Percentiles rank a stretch among this genome's conserved stretches.
Conservation (phyloP, 108 stramenopile species). For the Fistulifera solaris region DNA sequence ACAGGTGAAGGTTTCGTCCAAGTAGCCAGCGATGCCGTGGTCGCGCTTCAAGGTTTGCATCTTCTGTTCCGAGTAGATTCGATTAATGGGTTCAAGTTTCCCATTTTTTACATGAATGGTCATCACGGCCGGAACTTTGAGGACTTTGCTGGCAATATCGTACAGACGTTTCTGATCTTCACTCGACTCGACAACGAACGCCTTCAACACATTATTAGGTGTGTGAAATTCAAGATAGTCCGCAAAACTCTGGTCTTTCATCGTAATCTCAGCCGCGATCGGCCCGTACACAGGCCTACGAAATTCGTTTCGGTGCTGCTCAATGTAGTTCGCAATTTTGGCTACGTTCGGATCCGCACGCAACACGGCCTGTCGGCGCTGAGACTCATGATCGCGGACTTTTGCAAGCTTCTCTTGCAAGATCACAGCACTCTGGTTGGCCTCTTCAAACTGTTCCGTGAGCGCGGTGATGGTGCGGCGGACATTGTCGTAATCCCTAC, state of each 20-base stretch:
- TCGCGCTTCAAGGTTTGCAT: conserved; percentile 48
- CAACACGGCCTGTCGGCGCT: conserved; percentile 34
- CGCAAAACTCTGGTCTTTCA: conserved; percentile 38
- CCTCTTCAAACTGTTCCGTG: background rate
- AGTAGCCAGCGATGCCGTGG: conserved; percentile 65
- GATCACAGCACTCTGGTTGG: background rate
- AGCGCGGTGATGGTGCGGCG: background rate
- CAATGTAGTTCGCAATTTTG: conserved; percentile 42
- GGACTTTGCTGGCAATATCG: conserved; percentile 42
- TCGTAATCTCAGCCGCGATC: conserved; percentile 56
- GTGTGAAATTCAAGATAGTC: conserved; percentile 69
- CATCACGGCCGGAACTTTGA: conserved; percentile 49
- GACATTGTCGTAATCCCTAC: background rate
- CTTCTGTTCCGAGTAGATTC: conserved; percentile 51
- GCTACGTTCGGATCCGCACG: conserved; percentile 22
- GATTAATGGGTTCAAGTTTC: conserved; percentile 5
- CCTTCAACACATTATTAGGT: conserved; percentile 33
- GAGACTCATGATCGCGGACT: conserved; percentile 52
- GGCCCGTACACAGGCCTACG: conserved; percentile 72
- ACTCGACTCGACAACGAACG: conserved; percentile 65
- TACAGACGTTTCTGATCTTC: conserved; percentile 76
- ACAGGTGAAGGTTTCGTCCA: conserved; percentile 68
- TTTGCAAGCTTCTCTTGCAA: conserved; percentile 18
- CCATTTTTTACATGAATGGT: conserved; percentile 23
- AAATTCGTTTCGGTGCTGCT: conserved; percentile 54